phyloP scores from a whole-genome alignment of 1,284 basidiomycete species.

The Cutaneotrichosporon mucoides region DNA sequence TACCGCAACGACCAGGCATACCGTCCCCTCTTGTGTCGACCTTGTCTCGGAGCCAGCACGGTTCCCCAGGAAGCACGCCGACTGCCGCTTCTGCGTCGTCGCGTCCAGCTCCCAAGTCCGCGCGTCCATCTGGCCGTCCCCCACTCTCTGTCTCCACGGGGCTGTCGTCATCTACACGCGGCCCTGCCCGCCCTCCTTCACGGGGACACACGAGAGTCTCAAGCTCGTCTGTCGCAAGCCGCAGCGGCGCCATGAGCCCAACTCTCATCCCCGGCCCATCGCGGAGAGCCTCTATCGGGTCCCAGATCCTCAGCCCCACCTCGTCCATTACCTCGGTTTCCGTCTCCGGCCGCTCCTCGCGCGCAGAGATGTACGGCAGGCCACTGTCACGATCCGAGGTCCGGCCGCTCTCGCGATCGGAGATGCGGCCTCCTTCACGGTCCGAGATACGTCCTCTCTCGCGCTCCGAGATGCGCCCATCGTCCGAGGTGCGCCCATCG shows the following conservation, averaged over 20 bases:
- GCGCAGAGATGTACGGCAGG: neutral
- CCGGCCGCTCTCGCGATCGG: neutral
- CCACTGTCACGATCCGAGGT: neutral
- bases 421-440: neutral
- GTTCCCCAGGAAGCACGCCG: neutral
- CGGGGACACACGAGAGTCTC: neutral
- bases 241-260: conserved; percentile 5
- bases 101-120: neutral
- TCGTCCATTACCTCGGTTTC: neutral
- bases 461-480: neutral
- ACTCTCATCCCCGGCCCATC: conserved; percentile 4
- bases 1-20: conserved; percentile 42
- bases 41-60: neutral
- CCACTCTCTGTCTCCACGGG: conserved; percentile 5
- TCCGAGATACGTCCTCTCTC: neutral
- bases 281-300: conserved; percentile 2
- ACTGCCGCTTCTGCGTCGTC: neutral
- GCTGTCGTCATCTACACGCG: neutral
- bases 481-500: neutral
- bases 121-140: conserved; percentile 2
- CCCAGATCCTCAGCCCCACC: neutral
- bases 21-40: conserved; percentile 38
- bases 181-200: conserved; percentile 2
- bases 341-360: neutral
- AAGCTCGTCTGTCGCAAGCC: neutral